phyloP scores from a whole-genome alignment of 352 stramenopile species.

The Pythium rishiriense region DNA sequence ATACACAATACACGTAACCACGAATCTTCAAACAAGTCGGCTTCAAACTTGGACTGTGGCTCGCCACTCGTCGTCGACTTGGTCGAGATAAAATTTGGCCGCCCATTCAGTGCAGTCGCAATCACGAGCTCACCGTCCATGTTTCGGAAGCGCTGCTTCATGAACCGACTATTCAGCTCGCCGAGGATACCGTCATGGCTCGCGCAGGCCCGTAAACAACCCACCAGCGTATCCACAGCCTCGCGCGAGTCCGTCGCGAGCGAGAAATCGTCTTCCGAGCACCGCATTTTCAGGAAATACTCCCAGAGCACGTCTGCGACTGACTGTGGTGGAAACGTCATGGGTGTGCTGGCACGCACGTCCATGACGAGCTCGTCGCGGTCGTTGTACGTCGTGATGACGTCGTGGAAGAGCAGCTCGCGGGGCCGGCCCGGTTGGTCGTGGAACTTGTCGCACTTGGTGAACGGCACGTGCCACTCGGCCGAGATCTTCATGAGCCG shows the following conservation, averaged over 20 bases:
- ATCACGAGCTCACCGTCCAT: constrained; percentile 7
- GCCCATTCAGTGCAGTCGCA: background rate
- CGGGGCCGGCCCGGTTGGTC: background rate
- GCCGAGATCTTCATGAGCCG: constrained; percentile 1
- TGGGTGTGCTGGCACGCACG: background rate
- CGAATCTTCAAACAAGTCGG: constrained; percentile 4
- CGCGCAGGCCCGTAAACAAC: background rate
- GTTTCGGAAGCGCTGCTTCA: constrained; percentile 10
- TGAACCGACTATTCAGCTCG: background rate
- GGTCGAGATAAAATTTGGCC: background rate
- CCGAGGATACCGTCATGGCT: background rate
- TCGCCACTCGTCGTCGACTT: background rate
- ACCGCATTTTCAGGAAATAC: background rate
- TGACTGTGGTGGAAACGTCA: background rate
- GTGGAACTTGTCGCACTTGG: constrained; percentile 1
- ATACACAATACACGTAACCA: constrained; percentile 1
- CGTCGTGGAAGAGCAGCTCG: constrained; percentile 6
- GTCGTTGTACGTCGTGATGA: background rate
- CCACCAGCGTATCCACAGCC: background rate
- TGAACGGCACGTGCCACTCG: constrained; percentile 8
- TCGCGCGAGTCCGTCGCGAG: background rate
- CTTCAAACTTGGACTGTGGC: background rate
- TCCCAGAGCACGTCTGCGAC: constrained; percentile 3
- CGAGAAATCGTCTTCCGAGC: constrained; percentile 6
- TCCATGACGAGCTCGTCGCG: background rate